Conservation (phyloP, 768 basidiomycete genomes). For the Dioszegia aurantiaca region DNA sequence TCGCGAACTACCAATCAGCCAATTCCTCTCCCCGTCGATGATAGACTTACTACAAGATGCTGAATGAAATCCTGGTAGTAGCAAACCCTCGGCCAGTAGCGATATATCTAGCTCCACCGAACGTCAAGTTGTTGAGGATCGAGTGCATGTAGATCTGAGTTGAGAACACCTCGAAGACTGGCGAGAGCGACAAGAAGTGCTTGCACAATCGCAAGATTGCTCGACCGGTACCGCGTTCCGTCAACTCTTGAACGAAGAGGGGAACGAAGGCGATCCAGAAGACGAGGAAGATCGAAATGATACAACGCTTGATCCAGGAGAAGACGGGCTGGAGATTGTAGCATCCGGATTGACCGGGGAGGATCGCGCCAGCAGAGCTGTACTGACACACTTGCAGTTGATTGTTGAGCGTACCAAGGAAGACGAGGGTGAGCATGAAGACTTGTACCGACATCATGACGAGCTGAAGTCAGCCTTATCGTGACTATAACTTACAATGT, state of each 20-base stretch:
- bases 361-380: conserved; percentile 65
- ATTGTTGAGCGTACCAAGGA: conserved; percentile 86
- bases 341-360: conserved; percentile 79
- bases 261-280: conserved; percentile 97
- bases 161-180: conserved; percentile 94
- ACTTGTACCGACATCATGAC: conserved; percentile 95
- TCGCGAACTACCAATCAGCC: conserved; percentile 60
- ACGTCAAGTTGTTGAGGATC: conserved; percentile 92
- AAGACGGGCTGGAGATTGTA: conserved; percentile 92
- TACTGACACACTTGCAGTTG: conserved; percentile 77
- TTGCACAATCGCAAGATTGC: conserved; percentile 87
- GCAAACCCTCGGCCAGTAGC: conserved; percentile 99
- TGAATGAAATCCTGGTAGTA: conserved; percentile 89
- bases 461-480: conserved; percentile 53
- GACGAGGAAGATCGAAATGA: conserved; percentile 96
- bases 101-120: conserved; percentile 97
- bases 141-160: conserved; percentile 98
- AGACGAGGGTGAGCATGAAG: conserved; percentile 91
- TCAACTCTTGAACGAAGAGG: conserved; percentile 91
- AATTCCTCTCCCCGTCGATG: too few species aligned
- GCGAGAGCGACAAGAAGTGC: conserved; percentile 90
- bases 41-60: conserved; percentile 67
- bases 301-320: conserved; percentile 91
- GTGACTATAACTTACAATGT: conserved; percentile 60
- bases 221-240: conserved; percentile 88